Percentiles rank a stretch among this genome's conserved stretches.
phyloP scores from a whole-genome alignment of 495 filamentous ascomycete species.

The Aspergillus leporis region DNA sequence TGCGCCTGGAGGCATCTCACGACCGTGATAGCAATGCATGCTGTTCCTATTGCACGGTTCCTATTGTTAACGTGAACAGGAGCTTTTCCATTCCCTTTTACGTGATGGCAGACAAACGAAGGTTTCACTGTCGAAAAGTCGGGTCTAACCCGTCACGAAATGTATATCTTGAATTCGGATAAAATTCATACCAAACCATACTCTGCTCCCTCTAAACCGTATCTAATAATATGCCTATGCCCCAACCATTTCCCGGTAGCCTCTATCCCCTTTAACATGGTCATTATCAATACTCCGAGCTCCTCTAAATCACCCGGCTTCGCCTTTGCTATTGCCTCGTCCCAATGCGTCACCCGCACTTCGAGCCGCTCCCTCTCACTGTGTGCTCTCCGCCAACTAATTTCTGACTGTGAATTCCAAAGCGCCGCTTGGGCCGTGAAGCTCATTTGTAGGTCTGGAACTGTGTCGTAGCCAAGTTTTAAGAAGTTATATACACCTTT shows the following conservation, averaged over 20 bases:
- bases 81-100: too few species aligned
- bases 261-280: neutral
- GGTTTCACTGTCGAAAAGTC: too few species aligned
- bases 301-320: neutral
- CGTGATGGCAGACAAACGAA: too few species aligned
- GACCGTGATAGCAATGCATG: too few species aligned
- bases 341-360: neutral
- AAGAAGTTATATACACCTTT: neutral
- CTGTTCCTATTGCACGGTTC: too few species aligned
- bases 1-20: too few species aligned
- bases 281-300: neutral
- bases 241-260: neutral
- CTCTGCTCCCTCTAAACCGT: too few species aligned
- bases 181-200: too few species aligned
- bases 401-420: neutral
- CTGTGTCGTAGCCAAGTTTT: neutral
- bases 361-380: neutral
- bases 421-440: neutral
- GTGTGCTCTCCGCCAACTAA: neutral
- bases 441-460: neutral
- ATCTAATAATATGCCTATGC: too few species aligned
- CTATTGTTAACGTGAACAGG: too few species aligned
- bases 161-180: too few species aligned
- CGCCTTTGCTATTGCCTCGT: neutral
- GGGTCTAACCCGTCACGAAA: too few species aligned